These are phyloP conservation scores for Eimeria brunetti DNA, from an alignment of 169 alveolate genomes.

Conservation along the genomic window DNA sequence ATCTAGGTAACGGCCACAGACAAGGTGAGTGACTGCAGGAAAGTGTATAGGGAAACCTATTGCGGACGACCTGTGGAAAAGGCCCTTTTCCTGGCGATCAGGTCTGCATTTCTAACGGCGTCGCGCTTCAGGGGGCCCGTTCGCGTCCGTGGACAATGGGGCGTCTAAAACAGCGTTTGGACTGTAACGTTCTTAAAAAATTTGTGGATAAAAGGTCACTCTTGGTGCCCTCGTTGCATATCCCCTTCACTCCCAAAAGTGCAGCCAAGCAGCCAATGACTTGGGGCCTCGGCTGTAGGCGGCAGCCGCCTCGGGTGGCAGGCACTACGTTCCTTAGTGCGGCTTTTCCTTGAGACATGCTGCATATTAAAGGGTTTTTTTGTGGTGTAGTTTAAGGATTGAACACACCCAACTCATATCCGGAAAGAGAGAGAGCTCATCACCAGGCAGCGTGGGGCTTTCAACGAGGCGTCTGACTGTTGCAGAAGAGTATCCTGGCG, in stretches of 20 bases:
- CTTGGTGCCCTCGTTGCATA: background rate
- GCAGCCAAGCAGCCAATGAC: slow-evolving; percentile 35
- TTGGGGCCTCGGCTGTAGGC: slow-evolving; percentile 55
- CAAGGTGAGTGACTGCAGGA: background rate
- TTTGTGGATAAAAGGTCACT: background rate
- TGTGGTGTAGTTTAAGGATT: background rate
- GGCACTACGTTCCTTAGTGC: background rate
- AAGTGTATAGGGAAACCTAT: background rate
- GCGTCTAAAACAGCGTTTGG: background rate
- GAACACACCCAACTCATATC: background rate
- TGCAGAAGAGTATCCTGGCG: slow-evolving; percentile 25
- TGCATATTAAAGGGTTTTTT: background rate
- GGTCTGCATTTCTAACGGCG: background rate
- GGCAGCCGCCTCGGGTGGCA: slow-evolving; percentile 46
- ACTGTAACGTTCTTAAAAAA: background rate
- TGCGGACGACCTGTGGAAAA: background rate
- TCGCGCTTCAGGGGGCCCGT: background rate
- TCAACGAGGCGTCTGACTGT: slow-evolving; percentile 9
- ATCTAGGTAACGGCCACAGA: background rate
- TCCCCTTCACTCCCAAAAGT: background rate
- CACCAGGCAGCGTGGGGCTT: slow-evolving; percentile 57
- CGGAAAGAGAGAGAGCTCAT: background rate
- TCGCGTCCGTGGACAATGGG: background rate
- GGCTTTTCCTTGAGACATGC: background rate
- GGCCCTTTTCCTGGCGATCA: background rate